Base-by-base conservation (phyloP, 306 rosid genomes). In the Vigna hirtella region DNA sequence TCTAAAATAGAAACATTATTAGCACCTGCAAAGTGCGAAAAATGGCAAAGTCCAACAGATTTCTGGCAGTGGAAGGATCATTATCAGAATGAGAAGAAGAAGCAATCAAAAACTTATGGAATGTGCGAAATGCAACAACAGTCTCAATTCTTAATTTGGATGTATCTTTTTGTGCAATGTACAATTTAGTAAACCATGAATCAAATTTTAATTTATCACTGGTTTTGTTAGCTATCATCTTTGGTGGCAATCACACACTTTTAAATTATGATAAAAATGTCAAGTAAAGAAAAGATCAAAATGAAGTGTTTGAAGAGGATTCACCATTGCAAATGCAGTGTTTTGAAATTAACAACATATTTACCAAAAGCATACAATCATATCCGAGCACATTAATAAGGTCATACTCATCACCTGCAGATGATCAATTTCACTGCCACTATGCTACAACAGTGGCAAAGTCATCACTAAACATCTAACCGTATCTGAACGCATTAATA, bases 81-180 rank as follows among this genome's bases (percentile, higher is more conserved):
- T 26, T 49, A 34, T 83, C 87, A 26, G 81, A 84, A 86, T 95
- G 98, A 84, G 95, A 86, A 0, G 98, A 92, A 0, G 88, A 74
- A 57, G 93, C 92, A 40, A 95, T 89, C 78, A 95, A 81, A 87
- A 95, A 92, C 84, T 85, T 92, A 66, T 82, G 90, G 77, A 92
- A 87, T 53, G 87, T 82, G 2, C 97, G 98, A 74, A 92, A 91
- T 0, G 90, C 96, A 52, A 92, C 80, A 0, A 91, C 89, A 30
- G 92, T 92, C 85, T 95, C 98, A 20, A 0, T 20, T 20, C 22
- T 20, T 20, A 0, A 20, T 20, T 20, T 20, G 22, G 22, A 20
- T 20, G 22, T 20, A 20, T 20, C 22, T 20, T 20, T 20, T 20
- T 20, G 22, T 20, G 22, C 22, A 20, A 20, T 20, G 22, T 20